Evolutionary conservation across 352 stramenopile genomes (phyloP).

Genomic region (Thraustochytrium striatum): DNA sequence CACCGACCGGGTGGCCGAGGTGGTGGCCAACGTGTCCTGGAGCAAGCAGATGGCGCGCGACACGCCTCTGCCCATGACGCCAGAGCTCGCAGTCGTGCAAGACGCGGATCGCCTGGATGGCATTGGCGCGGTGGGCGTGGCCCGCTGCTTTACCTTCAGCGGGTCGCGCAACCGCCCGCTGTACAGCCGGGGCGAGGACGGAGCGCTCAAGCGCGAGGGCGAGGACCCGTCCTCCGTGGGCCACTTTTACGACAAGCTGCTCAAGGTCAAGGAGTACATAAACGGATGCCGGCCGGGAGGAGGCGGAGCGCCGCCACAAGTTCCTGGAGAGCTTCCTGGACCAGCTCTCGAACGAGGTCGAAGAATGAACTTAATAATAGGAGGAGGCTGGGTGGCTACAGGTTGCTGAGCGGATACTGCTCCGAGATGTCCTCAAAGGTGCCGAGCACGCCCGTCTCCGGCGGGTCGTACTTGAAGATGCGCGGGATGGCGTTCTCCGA

Average conservation of each 20-base stretch:
- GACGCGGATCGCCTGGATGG: slow-evolving; percentile 80
- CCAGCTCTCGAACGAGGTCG: slow-evolving; percentile 68
- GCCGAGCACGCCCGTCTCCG: neutral
- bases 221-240: slow-evolving; percentile 70
- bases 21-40: slow-evolving; percentile 20
- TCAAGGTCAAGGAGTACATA: slow-evolving; percentile 77
- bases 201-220: slow-evolving; percentile 67
- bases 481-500: slow-evolving; percentile 44
- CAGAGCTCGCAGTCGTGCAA: slow-evolving; percentile 68
- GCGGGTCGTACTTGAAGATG: slow-evolving; percentile 27
- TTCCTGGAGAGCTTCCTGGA: slow-evolving; percentile 78
- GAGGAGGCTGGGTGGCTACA: neutral
- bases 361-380: neutral
- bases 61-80: slow-evolving; percentile 53
- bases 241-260: slow-evolving; percentile 84
- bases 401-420: slow-evolving; percentile 9
- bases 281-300: slow-evolving; percentile 67
- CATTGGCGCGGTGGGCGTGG: slow-evolving; percentile 81
- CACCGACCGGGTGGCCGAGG: neutral
- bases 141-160: slow-evolving; percentile 80
- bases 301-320: slow-evolving; percentile 71
- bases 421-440: slow-evolving; percentile 28
- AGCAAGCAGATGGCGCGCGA: slow-evolving; percentile 42
- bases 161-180: slow-evolving; percentile 70
- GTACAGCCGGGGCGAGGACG: slow-evolving; percentile 66